These are phyloP conservation scores for Talaromyces nanjingensis DNA, from an alignment of 495 filamentous ascomycete genomes.

Conservation along the genomic window DNA sequence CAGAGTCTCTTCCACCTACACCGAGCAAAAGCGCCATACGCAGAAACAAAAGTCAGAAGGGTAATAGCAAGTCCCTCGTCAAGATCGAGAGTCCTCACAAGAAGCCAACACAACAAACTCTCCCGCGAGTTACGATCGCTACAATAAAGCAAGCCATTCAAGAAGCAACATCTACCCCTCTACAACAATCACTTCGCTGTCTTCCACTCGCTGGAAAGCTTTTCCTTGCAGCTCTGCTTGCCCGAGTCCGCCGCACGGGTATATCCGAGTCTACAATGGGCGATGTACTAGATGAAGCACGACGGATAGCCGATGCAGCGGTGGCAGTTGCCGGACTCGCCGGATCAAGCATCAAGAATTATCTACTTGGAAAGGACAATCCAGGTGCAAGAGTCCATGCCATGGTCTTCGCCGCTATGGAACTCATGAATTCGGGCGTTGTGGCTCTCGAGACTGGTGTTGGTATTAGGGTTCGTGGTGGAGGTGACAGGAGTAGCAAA, in stretches of 20 bases:
- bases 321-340: conserved; percentile 40
- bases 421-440: conserved; percentile 80
- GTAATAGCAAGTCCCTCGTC: neutral
- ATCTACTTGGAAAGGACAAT: conserved; percentile 33
- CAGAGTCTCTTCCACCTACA: conserved; percentile 33
- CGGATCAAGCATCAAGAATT: conserved; percentile 33
- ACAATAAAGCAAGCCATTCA: conserved; percentile 91
- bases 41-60: conserved; percentile 13
- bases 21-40: conserved; percentile 39
- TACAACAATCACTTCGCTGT: conserved; percentile 78
- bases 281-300: conserved; percentile 89
- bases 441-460: conserved; percentile 61
- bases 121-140: conserved; percentile 74
- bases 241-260: conserved; percentile 73
- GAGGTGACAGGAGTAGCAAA: conserved; percentile 76
- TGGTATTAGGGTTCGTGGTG: conserved; percentile 25
- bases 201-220: conserved; percentile 78
- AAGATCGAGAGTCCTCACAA: conserved; percentile 8
- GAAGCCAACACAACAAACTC: conserved; percentile 10
- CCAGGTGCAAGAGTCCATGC: conserved; percentile 52
- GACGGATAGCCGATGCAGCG: conserved; percentile 55
- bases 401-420: conserved; percentile 65
- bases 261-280: conserved; percentile 79
- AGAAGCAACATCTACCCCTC: conserved; percentile 85
- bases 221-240: conserved; percentile 73